phyloP scores from a whole-genome alignment of 768 basidiomycete genomes.

The Trametes coccinea region DNA sequence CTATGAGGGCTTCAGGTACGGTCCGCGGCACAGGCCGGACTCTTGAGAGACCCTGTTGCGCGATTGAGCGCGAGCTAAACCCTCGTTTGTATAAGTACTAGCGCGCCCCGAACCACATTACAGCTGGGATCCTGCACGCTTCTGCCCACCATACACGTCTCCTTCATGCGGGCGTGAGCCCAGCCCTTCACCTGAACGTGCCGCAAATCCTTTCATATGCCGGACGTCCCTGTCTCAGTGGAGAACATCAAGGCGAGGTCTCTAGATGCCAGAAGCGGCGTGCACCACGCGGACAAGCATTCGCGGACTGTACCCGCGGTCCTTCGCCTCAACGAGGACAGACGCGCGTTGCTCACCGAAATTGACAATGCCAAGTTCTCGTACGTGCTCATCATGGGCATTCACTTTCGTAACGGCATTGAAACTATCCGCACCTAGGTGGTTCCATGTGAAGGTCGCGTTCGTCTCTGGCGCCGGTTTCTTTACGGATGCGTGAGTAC shows the following conservation, averaged over 20 bases:
- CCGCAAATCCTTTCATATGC: not conserved
- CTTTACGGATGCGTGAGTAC: slow-evolving; percentile 34
- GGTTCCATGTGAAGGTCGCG: slow-evolving; percentile 52
- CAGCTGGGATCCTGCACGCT: not conserved
- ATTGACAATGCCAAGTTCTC: slow-evolving; percentile 53
- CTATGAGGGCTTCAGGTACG: slow-evolving; percentile 2
- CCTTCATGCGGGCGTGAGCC: slow-evolving; percentile 7
- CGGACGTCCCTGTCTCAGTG: not conserved
- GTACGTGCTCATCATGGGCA: slow-evolving; percentile 24
- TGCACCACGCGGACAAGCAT: slow-evolving; percentile 1
- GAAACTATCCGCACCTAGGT: slow-evolving; percentile 27
- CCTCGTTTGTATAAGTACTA: slow-evolving; percentile 11
- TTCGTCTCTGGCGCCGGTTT: slow-evolving; percentile 37
- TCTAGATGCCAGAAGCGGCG: slow-evolving; percentile 3
- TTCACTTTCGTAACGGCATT: no score
- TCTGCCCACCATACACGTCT: not conserved
- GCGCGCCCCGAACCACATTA: not conserved
- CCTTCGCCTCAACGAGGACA: slow-evolving; percentile 34
- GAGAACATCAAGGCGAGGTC: slow-evolving; percentile 3
- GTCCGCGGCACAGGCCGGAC: slow-evolving; percentile 1
- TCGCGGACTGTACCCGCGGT: not conserved
- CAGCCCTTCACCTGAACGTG: not conserved
- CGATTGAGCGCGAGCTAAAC: slow-evolving; percentile 2
- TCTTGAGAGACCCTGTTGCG: not conserved
- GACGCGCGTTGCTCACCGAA: slow-evolving; percentile 49